A percentile compares a stretch with the other conserved stretches of the same genome.
These are phyloP conservation scores for Magnolia kwangsiensis DNA, from an alignment of 164 flowering plant species.

Conservation along the genomic window DNA sequence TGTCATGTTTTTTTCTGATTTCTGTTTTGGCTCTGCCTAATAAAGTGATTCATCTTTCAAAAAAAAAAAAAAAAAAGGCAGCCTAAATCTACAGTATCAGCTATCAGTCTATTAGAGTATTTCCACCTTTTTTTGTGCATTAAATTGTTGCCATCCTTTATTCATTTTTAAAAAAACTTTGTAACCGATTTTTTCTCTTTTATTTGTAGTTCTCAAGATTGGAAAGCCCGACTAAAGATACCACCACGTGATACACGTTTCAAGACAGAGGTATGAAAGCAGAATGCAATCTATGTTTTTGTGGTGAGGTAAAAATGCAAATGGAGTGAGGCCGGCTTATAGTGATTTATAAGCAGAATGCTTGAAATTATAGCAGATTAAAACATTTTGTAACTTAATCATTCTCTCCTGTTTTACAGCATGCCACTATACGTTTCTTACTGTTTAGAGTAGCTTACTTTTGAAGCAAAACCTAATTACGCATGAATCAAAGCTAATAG, in stretches of 20 bases:
- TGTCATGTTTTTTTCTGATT: too few relatives aligned
- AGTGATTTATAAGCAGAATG: not conserved
- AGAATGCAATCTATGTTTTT: not conserved
- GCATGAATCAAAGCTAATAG: not conserved
- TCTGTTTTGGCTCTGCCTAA: not conserved
- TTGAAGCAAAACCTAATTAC: not conserved
- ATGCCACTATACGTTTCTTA: not conserved
- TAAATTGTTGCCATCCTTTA: not conserved
- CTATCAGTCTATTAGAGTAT: too few relatives aligned
- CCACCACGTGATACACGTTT: slow-evolving; percentile 87
- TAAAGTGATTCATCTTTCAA: too few relatives aligned
- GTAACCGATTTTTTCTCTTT: slow-evolving; percentile 1
- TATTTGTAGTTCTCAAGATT: slow-evolving; percentile 73
- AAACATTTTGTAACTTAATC: not conserved
- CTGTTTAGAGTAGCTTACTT: not conserved
- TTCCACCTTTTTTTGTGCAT: not conserved
- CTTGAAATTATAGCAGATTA: not conserved
- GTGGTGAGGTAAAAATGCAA: not conserved
- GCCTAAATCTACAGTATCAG: too few relatives aligned
- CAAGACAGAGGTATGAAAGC: slow-evolving; percentile 69
- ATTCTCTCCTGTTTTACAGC: not conserved
- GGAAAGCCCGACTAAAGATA: slow-evolving; percentile 77
- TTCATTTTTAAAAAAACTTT: not conserved
- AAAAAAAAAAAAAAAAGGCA: too few relatives aligned
- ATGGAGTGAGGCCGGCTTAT: not conserved